A percentile compares a stretch with the other conserved stretches of the same genome.
Evolutionary conservation across 495 filamentous ascomycete genomes (phyloP).

Genomic region (Xylaria acuta): DNA sequence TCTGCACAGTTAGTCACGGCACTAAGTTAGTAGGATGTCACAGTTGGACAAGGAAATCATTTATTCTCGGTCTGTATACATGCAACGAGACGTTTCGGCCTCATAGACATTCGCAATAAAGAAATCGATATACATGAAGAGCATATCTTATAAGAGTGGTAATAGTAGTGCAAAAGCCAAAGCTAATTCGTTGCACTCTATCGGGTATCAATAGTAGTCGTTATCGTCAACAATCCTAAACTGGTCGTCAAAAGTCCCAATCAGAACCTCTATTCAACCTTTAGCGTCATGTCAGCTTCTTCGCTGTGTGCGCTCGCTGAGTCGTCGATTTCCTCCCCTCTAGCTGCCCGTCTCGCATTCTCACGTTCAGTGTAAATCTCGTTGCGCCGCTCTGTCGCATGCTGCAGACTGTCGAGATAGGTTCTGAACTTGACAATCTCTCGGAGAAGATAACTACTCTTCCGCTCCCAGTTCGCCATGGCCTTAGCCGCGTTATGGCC

Average conservation of each 20-base stretch:
- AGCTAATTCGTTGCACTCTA: slow-evolving; percentile 18
- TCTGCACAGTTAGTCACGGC: neutral
- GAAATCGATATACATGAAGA: slow-evolving; percentile 11
- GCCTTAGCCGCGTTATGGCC: slow-evolving; percentile 81
- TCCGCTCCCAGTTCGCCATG: slow-evolving; percentile 95
- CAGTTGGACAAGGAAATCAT: neutral
- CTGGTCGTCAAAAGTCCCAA: neutral
- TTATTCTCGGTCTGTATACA: slow-evolving; percentile 6
- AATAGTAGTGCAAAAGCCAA: slow-evolving; percentile 9
- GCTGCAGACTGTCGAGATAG: slow-evolving; percentile 81
- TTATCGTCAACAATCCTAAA: slow-evolving; percentile 20
- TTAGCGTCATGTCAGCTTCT: slow-evolving; percentile 24
- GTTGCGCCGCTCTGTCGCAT: slow-evolving; percentile 47
- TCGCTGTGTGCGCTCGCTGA: slow-evolving; percentile 26
- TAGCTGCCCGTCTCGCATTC: slow-evolving; percentile 44
- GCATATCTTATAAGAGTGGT: neutral
- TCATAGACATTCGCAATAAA: neutral
- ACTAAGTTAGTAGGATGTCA: neutral
- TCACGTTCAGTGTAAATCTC: slow-evolving; percentile 60
- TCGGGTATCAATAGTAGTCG: slow-evolving; percentile 27
- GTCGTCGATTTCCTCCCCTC: slow-evolving; percentile 46
- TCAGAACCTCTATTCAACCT: slow-evolving; percentile 15
- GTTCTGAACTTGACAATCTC: slow-evolving; percentile 97
- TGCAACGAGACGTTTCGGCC: neutral
- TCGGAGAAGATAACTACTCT: slow-evolving; percentile 86